Evolutionary conservation across 2,329 filamentous ascomycete genomes (phyloP), one percentile per base, ranked within the genome.

Genomic region (Epichloe aotearoae): DNA sequence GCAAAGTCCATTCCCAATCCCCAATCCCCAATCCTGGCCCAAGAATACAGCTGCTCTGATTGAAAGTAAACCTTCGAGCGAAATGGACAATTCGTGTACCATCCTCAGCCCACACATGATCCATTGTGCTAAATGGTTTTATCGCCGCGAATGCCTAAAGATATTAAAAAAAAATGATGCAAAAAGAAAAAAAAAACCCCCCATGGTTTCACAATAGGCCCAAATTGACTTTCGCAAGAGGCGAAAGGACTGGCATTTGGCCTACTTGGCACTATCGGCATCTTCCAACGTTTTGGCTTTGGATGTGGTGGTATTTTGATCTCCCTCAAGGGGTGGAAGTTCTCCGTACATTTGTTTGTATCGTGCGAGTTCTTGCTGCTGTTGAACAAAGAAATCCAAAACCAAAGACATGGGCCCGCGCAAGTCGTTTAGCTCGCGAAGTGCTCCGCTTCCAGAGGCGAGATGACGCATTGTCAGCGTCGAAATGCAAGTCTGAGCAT

Each of bases 381-480:
- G 79, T 33, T 70, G 65, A 37, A 76, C 69, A 34, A 91, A 72
- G 42, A 76, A 75, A 42, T 71, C 69, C 19, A 94, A 72, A 19
- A 96, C 76, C 15, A 83, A 79, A 11, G 74, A 67, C 76, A 96
- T 95, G 3, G 89, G 86, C 19, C 80, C 84, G 11, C 87, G 82
- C 53, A 95, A 78, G 56, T 88, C 79, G 49, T 85, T 76, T 26
- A 95, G 76, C 55, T 76, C 73, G 43, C 74, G 69, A 46, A 87
- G 75, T 1, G 67, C 66, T 40, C 73, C 78, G 59, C 84, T 79
- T 12, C 88, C 88, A 36, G 77, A 76, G 57, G 88, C 79, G 66
- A 94, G 78, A 66, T 95, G 84, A 46, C 91, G 84, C 59, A 95
- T 73, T 12, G 81, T 73, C 47, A 96, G 76, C 0, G 87, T 88